Evolutionary conservation across 208 protist species (phyloP), one percentile per base, ranked within the genome.

Genomic region (Trypanosoma platydactyli): DNA sequence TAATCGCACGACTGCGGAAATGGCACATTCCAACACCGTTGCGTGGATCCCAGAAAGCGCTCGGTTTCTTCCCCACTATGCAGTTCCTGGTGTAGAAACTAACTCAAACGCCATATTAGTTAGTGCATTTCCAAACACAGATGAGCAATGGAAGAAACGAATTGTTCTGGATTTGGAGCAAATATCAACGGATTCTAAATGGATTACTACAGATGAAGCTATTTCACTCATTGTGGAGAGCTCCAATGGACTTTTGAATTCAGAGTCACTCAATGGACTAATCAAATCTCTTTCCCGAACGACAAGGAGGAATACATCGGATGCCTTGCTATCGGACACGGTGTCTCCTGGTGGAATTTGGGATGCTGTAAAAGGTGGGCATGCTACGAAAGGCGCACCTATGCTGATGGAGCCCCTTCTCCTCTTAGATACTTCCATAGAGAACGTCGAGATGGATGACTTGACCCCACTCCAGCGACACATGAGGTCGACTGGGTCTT

Each of bases 111-210:
- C 27, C 11, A 68, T 74, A 24, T 57, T n/a, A 4, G 49, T 74
- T 16, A 38, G 50, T 5, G 24, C 60, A 1, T 67, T 60, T 16
- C 13, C 40, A 0, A 59, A 60, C 9, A 24, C 44, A 3, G 54
- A 29, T 3, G 5, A 27, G 68, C 60, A 27, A 18, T 45, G 61
- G 13, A 33, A 13, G 20, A 40, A 49, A 1, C 52, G 52, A 22
- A 46, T 67, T 51, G 44, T 18, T 7, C 53, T 68, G 18, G 68
- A 74, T 24, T 22, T 74, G 22, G 40, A 42, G 16, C 53, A 52
- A 3, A 22, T 74, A 3, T n/a, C 46, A 24, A 33, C 5, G 0
- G 18, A 11, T 12, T 40, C 61, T 4, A 35, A 35, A 1, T 74
- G 68, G 68, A 18, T 49, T 15, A 46, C 3, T 9, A 25, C 44